These are phyloP conservation scores for Pleochaeta shiraiana DNA, from an alignment of 2,329 filamentous ascomycete genomes.

Conservation along the genomic window DNA sequence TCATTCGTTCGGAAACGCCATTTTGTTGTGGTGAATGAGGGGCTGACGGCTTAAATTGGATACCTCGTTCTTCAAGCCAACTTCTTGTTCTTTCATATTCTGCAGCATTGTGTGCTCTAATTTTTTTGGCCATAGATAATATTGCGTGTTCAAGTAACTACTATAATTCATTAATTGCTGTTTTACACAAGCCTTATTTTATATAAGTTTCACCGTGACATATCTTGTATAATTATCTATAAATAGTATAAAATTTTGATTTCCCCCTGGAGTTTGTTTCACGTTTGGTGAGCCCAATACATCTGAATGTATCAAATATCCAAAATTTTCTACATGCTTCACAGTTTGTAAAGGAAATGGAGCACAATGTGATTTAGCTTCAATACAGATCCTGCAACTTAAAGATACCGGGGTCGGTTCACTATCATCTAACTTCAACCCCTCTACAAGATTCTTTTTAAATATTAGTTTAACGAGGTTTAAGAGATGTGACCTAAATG, in stretches of 20 bases:
- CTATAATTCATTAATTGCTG: too few relatives aligned
- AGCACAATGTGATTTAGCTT: not conserved
- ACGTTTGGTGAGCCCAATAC: not conserved
- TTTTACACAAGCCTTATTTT: too few relatives aligned
- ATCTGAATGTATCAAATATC: not conserved
- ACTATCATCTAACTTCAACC: not conserved
- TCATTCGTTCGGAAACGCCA: not conserved
- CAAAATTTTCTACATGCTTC: not conserved
- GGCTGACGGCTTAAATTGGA: not conserved
- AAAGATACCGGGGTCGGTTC: not conserved
- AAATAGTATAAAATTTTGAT: not conserved
- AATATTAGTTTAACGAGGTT: not conserved
- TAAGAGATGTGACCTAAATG: not conserved
- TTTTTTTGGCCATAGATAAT: too few relatives aligned
- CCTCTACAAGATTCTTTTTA: not conserved
- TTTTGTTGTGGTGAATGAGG: constrained; percentile 1
- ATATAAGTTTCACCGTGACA: too few relatives aligned
- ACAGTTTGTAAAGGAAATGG: not conserved
- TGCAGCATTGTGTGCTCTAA: too few relatives aligned
- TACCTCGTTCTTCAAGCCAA: not conserved
- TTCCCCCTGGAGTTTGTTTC: not conserved
- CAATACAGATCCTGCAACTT: not conserved
- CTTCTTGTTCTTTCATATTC: not conserved
- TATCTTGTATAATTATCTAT: not conserved
- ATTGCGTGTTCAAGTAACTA: too few relatives aligned